Base-by-base conservation (phyloP, 2,329 filamentous ascomycete species). In the Botrytis elliptica region DNA sequence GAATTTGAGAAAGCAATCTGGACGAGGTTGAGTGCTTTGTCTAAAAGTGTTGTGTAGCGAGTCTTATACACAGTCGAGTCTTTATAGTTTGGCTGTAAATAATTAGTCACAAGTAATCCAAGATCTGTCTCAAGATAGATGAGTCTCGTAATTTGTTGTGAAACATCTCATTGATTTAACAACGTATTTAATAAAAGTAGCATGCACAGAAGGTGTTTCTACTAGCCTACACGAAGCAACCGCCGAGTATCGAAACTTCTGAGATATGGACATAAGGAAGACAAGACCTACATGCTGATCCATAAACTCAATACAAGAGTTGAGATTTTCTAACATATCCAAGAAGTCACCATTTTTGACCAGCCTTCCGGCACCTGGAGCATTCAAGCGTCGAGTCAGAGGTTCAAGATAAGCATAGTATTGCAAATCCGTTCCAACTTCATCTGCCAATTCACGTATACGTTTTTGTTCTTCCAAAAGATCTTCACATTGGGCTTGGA, bases 391-490 rank as follows among this genome's bases (percentile, higher is more conserved):
- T 72, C 95, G 89, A 0, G 94, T 97, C 75, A 95, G 94, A 65
- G 92, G 94, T 76, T 99, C 96, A 9, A 99, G 87, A 80, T 97
- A 98, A 33, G 92, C 90, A 82, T 99, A 99, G 83, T 97, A 98
- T 80, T 95, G 91, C n/a, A 98, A 85, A 78, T 98, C 97, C 38
- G 93, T 92, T 40, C 93, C 92, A 73, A 99, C 92, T 74, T 94
- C 91, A 77, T 97, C 90, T 4, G 94, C 94, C 60, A 99, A 87
- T 77, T 87, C 88, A 75, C 93, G 90, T 59, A 98, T 87, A 38
- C 93, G 90, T 78, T 88, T 89, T 83, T 98, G 94, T 79, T 97
- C 95, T 1, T 88, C 86, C 44, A 98, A 85, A 3, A 99, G 86
- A 73, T 93, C 92, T 81, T 98, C 94, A 83, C 96, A 99, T 82